These are phyloP conservation scores for Moringa oleifera DNA, from an alignment of 345 rosid species.

Conservation along the genomic window DNA sequence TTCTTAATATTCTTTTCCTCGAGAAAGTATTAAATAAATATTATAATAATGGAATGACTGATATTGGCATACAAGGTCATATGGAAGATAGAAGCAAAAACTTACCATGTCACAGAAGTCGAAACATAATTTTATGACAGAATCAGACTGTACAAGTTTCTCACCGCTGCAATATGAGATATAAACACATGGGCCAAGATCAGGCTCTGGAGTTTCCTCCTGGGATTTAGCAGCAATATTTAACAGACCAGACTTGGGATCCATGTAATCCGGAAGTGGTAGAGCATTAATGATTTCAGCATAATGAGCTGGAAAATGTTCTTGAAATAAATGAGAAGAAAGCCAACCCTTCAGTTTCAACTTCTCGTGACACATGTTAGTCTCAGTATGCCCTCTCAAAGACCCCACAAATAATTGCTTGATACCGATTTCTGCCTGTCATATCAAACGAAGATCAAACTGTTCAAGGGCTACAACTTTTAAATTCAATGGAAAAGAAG, in stretches of 20 bases:
- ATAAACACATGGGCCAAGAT: slow-evolving; percentile 71
- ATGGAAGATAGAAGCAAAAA: slow-evolving; percentile 14
- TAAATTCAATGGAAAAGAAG: not conserved
- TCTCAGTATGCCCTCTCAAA: slow-evolving; percentile 50
- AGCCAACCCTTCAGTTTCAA: slow-evolving; percentile 90
- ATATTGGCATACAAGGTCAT: too few species aligned
- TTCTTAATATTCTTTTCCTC: too few species aligned
- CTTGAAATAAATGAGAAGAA: slow-evolving; percentile 65
- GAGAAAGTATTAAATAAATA: too few species aligned
- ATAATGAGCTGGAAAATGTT: slow-evolving; percentile 79
- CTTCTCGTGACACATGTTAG: slow-evolving; percentile 60
- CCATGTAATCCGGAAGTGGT: slow-evolving; percentile 84
- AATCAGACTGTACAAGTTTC: slow-evolving; percentile 42
- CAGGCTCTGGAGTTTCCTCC: slow-evolving; percentile 38
- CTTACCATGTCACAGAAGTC: slow-evolving; percentile 73
- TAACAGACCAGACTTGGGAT: slow-evolving; percentile 58
- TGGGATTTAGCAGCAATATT: slow-evolving; percentile 70
- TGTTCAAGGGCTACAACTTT: not conserved
- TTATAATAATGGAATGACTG: too few species aligned
- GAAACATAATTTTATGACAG: slow-evolving; percentile 60
- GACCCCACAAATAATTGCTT: slow-evolving; percentile 73
- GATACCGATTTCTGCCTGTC: slow-evolving; percentile 82
- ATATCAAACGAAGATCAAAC: slow-evolving; percentile 14
- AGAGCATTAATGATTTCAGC: slow-evolving; percentile 56
- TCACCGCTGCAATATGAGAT: slow-evolving; percentile 77